Evolutionary conservation across 1,139 yeast genomes (phyloP), one percentile per base, ranked within the genome.

Genomic region (Arxiozyma slooffiae): DNA sequence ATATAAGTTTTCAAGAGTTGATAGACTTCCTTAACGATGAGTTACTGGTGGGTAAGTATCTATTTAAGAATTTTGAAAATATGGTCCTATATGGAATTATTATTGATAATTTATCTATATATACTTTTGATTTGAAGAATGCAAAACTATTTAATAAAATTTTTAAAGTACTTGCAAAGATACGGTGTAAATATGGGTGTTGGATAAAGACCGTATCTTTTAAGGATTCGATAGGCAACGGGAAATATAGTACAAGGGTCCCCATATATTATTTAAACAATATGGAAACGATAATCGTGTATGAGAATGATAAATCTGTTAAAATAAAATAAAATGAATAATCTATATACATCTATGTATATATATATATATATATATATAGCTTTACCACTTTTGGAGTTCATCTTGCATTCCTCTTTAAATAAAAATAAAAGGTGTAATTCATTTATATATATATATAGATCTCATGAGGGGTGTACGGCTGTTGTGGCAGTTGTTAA

Each of bases 31-130:
- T 41, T 9, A 17, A 41, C 11, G 23, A 41, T 41, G 37, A 41
- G 21, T 7, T 41, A 18, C 30, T 21, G 8, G 9, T 16, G 11
- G 44, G 44, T 26, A 8, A 11, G 11, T 41, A 9, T 24, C 26
- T 41, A 7, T n/a, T n/a, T 14, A 16, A 41, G 4, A 17, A 17
- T 5, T 7, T 16, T 9, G 24, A 7, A n/a, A 6, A 18, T 9
- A 38, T 18, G 22, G 17, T 44, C 23, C 48, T 64, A 41, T 48
- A 55, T 3, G 66, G 67, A 7, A 57, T 65, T 18, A 51, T 65
- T 6, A 58, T 65, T 6, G 69, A 65, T 50, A 65, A 64, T 49
- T 41, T 65, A 9, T 64, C 68, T 0, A 63, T 62, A 43, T 56
- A 55, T 2, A 55, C 55, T 26, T 60, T 48, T 8, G 52, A 55